phyloP scores from a whole-genome alignment of 805 yeast genomes.

The Wickerhamiella sorbophila region DNA sequence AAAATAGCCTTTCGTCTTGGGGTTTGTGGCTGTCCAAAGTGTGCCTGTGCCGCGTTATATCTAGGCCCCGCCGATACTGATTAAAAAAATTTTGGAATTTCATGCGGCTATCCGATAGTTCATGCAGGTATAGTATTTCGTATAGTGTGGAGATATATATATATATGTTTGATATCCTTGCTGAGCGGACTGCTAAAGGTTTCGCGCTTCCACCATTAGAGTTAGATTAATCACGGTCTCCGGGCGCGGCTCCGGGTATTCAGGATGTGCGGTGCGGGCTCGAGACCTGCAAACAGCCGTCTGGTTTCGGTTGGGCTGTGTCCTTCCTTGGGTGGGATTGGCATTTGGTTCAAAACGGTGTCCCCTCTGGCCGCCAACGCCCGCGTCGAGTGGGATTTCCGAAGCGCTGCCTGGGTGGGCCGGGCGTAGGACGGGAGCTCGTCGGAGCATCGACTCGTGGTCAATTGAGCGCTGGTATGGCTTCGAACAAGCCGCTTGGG shows the following conservation, averaged over 20 bases:
- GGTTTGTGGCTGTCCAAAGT: too few relatives aligned
- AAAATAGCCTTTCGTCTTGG: too few relatives aligned
- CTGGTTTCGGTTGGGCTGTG: neutral
- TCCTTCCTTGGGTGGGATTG: neutral
- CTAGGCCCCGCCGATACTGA: too few relatives aligned
- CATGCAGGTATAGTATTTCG: neutral
- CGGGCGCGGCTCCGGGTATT: neutral
- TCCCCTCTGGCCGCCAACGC: neutral
- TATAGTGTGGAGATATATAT: neutral
- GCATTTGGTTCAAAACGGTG: neutral
- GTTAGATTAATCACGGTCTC: too few relatives aligned
- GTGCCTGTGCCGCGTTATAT: too few relatives aligned
- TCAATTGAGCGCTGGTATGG: neutral
- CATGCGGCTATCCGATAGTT: neutral
- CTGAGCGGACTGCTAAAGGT: too few relatives aligned
- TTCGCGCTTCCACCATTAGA: too few relatives aligned
- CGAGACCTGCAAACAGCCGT: neutral
- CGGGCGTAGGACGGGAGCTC: slow-evolving; percentile 15
- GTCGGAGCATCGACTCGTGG: too few relatives aligned
- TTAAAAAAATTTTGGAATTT: neutral
- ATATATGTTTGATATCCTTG: too few relatives aligned
- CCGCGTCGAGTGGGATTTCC: slow-evolving; percentile 11
- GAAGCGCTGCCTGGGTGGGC: slow-evolving; percentile 15
- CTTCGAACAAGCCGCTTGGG: neutral
- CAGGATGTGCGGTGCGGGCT: neutral